phyloP scores from a whole-genome alignment of 2,329 filamentous ascomycete species.

The Neophaeococcomyces mojaviensis region DNA sequence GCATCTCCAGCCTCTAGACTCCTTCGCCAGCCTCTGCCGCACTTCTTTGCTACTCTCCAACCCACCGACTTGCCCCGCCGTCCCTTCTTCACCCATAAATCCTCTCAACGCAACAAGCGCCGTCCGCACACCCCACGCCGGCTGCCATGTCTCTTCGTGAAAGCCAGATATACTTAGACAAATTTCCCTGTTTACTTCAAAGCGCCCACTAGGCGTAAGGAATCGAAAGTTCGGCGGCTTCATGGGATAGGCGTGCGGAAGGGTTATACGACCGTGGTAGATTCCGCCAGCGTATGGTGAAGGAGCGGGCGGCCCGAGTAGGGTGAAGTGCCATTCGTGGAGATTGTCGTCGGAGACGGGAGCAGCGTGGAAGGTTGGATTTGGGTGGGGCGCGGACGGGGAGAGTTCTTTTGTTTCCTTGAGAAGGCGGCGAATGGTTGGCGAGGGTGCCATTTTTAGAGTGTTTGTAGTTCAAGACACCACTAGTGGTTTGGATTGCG shows the following conservation, averaged over 20 bases:
- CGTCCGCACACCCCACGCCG: conserved; percentile 91
- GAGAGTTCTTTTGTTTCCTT: conserved; percentile 87
- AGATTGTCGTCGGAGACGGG: conserved; percentile 77
- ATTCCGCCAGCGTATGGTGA: conserved; percentile 74
- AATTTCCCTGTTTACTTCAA: conserved; percentile 95
- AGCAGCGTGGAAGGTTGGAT: conserved; percentile 74
- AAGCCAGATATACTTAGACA: conserved; percentile 90
- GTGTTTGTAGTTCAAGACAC: not conserved
- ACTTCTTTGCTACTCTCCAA: conserved; percentile 66
- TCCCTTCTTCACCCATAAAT: conserved; percentile 82
- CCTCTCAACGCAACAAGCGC: conserved; percentile 70
- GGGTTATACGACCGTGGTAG: conserved; percentile 91
- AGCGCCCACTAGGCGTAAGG: conserved; percentile 80
- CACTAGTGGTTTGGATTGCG: too few relatives aligned
- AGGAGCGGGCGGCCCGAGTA: conserved; percentile 73
- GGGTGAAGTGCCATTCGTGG: conserved; percentile 98
- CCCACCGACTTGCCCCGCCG: conserved; percentile 81
- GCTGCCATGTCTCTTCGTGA: conserved; percentile 98
- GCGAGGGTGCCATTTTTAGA: conserved; percentile 23
- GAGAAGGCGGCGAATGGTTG: conserved; percentile 40
- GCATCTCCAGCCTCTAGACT: conserved; percentile 63
- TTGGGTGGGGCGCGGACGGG: conserved; percentile 62
- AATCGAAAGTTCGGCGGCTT: conserved; percentile 95
- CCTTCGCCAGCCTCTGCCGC: conserved; percentile 60
- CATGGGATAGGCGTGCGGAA: conserved; percentile 83